Conservation (phyloP, 352 stramenopile genomes). For the Phytopythium oedochilum region DNA sequence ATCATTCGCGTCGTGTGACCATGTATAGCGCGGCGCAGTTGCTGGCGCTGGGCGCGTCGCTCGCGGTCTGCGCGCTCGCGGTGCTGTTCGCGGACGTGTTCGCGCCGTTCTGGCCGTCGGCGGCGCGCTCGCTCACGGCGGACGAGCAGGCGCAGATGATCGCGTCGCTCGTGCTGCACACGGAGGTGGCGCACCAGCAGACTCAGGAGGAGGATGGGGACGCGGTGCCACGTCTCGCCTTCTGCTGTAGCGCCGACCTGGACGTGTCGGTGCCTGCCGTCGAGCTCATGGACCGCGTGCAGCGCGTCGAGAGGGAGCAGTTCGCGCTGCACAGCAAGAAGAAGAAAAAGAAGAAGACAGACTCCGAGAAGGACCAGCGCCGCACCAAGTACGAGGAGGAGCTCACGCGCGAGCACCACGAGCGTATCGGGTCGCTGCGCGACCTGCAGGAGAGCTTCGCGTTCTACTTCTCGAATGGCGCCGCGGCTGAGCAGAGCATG, state of each 20-base stretch:
- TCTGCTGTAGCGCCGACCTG: conserved; percentile 79
- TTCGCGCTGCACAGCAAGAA: conserved; percentile 28
- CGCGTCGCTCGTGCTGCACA: conserved; percentile 58
- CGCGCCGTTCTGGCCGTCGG: conserved; percentile 33
- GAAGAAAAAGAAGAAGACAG: conserved; percentile 18
- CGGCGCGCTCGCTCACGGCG: conserved; percentile 24
- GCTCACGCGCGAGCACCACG: conserved; percentile 55
- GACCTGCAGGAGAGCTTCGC: conserved; percentile 78
- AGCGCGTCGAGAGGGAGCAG: conserved; percentile 36
- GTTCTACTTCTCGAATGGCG: conserved; percentile 78
- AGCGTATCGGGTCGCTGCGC: conserved; percentile 58
- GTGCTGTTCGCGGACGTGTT: conserved; percentile 63
- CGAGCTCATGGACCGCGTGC: conserved; percentile 62
- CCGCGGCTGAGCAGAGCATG: conserved; percentile 82
- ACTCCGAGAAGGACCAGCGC: conserved; percentile 3
- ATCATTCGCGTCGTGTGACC: too few relatives aligned
- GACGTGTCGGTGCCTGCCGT: conserved; percentile 75
- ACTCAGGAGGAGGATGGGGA: conserved; percentile 1
- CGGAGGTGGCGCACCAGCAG: conserved; percentile 17
- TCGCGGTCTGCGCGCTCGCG: conserved; percentile 42
- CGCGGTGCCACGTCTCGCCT: conserved; percentile 44
- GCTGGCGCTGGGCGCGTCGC: conserved; percentile 43
- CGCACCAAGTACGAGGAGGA: conserved; percentile 11
- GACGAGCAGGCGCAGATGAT: conserved; percentile 65
- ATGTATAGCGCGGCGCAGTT: conserved; percentile 35